Percentiles rank a stretch among this genome's conserved stretches.
phyloP scores from a whole-genome alignment of 2,329 filamentous ascomycete genomes.

The Botrytis pseudocinerea region DNA sequence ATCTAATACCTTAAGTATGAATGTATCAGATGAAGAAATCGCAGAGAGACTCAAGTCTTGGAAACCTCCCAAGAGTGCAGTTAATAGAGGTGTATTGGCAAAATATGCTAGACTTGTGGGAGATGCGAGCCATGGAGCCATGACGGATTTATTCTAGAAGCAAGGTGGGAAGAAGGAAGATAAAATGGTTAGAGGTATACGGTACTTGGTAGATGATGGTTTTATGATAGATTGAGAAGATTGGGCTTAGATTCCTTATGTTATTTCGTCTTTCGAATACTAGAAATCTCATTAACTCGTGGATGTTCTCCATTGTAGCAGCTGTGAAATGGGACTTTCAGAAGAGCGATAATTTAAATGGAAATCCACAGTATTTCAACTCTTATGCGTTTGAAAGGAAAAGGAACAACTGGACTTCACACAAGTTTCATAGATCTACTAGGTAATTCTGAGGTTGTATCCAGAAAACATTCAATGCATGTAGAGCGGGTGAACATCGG shows the following conservation, averaged over 20 bases:
- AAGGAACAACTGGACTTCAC: not conserved
- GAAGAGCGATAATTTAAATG: not conserved
- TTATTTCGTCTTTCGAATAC: not conserved
- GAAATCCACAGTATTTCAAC: not conserved
- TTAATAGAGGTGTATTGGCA: constrained; percentile 80
- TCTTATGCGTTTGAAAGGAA: not conserved
- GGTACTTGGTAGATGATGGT: not conserved
- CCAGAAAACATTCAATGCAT: not conserved
- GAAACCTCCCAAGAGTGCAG: constrained; percentile 68
- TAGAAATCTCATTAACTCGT: not conserved
- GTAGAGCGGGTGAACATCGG: not conserved
- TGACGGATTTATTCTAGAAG: constrained; percentile 71
- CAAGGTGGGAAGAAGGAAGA: not conserved
- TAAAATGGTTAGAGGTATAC: not conserved
- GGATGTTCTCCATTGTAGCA: not conserved
- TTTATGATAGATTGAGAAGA: not conserved
- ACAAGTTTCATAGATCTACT: not conserved
- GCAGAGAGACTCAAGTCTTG: constrained; percentile 62
- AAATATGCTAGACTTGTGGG: constrained; percentile 89
- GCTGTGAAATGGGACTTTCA: not conserved
- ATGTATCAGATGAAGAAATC: constrained; percentile 67
- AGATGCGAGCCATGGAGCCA: constrained; percentile 87
- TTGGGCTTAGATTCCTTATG: not conserved
- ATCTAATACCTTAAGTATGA: constrained; percentile 69
- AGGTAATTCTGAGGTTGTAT: not conserved